Percentiles rank a stretch among this genome's conserved stretches.
phyloP scores from a whole-genome alignment of 306 rosid genomes.

The Cicer judaicum region DNA sequence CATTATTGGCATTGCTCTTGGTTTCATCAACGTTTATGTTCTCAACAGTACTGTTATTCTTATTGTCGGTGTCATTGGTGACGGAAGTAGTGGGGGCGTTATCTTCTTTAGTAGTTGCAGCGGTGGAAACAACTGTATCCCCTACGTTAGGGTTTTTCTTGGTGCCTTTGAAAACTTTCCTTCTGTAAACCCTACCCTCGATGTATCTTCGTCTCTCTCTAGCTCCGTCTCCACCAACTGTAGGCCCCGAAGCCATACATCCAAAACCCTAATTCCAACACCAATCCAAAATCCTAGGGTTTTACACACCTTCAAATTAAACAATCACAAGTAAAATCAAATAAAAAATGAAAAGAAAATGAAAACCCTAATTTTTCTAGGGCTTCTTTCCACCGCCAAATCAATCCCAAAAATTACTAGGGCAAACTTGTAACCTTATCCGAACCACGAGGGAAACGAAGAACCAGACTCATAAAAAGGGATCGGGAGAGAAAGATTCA shows the following conservation, averaged over 20 bases:
- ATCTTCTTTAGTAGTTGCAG: conserved; percentile 9
- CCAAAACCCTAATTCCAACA: conserved; percentile 72
- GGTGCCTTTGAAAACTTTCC: conserved; percentile 65
- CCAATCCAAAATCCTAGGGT: conserved; percentile 49
- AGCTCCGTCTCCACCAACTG: conserved; percentile 69
- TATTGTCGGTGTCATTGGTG: conserved; percentile 3
- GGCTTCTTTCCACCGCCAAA: conserved; percentile 38
- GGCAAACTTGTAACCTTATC: conserved; percentile 37
- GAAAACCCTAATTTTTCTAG: conserved; percentile 46
- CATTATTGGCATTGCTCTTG: conserved; percentile 14
- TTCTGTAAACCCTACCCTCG: conserved; percentile 74
- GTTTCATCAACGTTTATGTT: conserved; percentile 17
- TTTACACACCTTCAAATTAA: conserved; percentile 31
- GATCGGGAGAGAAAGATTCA: neutral
- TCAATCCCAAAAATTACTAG: conserved; percentile 26
- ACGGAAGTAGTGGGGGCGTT: neutral
- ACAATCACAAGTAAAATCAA: neutral
- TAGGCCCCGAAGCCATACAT: conserved; percentile 95
- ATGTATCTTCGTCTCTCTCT: conserved; percentile 61
- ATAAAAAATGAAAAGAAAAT: neutral
- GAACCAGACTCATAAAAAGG: neutral
- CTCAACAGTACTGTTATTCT: neutral
- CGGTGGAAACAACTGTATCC: conserved; percentile 30
- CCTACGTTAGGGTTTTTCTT: conserved; percentile 49
- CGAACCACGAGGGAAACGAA: conserved; percentile 6